Evolutionary conservation across 345 rosid species (phyloP).

Genomic region (Syzygium oleosum): DNA sequence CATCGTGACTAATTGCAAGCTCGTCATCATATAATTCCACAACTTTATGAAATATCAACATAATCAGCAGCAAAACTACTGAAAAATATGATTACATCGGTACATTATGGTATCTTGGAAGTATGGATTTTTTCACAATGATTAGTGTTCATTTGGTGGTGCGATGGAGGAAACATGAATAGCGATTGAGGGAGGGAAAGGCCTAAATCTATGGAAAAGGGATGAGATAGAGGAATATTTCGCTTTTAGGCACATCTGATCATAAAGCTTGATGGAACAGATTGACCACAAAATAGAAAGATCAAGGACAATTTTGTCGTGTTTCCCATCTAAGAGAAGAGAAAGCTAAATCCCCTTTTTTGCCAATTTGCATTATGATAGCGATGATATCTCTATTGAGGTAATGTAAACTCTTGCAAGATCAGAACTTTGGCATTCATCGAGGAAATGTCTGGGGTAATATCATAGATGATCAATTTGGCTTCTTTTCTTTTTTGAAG

Average conservation of each 20-base stretch:
- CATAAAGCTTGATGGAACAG: not conserved
- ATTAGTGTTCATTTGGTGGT: not conserved
- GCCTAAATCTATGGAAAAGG: not conserved
- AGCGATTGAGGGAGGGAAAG: not conserved
- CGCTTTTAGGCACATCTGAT: not conserved
- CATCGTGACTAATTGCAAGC: fast-evolving
- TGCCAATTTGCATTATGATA: not conserved
- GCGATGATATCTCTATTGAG: not conserved
- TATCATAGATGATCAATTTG: not conserved
- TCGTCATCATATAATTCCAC: not conserved
- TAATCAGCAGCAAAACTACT: not conserved
- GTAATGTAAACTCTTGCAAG: not conserved
- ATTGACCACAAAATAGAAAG: not conserved
- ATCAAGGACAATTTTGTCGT: not conserved
- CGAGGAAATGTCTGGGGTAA: not conserved
- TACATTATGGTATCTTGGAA: not conserved
- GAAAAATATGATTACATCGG: not conserved
- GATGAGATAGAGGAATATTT: not conserved
- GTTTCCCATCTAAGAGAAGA: not conserved
- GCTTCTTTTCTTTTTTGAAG: not conserved
- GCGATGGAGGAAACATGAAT: not conserved
- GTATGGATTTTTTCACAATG: not conserved
- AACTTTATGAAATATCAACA: fast-evolving
- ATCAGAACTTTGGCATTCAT: not conserved
- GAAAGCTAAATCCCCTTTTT: not conserved